Percentiles rank a stretch among this genome's conserved stretches.
Conservation (phyloP, 768 basidiomycete genomes). For the Tricholoma matsutake region DNA sequence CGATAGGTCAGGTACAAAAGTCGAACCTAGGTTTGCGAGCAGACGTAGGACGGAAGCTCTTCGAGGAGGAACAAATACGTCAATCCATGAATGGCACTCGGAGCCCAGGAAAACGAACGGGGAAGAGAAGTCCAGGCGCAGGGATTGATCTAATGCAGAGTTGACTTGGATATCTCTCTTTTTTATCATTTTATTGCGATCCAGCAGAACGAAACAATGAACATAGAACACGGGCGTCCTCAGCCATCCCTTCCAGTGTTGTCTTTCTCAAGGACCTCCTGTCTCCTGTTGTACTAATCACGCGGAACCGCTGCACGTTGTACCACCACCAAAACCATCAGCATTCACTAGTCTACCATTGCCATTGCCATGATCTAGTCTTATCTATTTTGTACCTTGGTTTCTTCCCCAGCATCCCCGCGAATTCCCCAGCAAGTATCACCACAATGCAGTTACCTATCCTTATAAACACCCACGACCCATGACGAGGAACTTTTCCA, state of each 20-base stretch:
- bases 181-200: slow-evolving; percentile 1
- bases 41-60: slow-evolving; percentile 64
- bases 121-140: slow-evolving; percentile 34
- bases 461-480: slow-evolving; percentile 13
- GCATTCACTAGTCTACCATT: slow-evolving; percentile 15
- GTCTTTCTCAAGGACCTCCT: slow-evolving; percentile 14
- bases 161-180: slow-evolving; percentile 18
- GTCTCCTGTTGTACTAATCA: slow-evolving; percentile 38
- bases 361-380: slow-evolving; percentile 9
- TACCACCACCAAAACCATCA: slow-evolving; percentile 35
- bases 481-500: slow-evolving; percentile 19
- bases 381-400: slow-evolving; percentile 13
- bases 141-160: slow-evolving; percentile 45
- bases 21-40: slow-evolving; percentile 51
- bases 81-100: slow-evolving; percentile 29
- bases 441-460: slow-evolving; percentile 14
- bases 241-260: slow-evolving; percentile 13
- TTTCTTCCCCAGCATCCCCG: slow-evolving; percentile 4
- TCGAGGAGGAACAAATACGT: slow-evolving; percentile 66
- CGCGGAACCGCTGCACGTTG: slow-evolving; percentile 37
- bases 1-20: slow-evolving; percentile 31
- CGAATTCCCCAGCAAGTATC: slow-evolving; percentile 14
- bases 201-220: slow-evolving; percentile 13
- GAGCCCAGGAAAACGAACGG: slow-evolving; percentile 24
- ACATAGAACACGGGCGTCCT: slow-evolving; percentile 17